Conservation (phyloP, 2,329 filamentous ascomycete genomes). For the Aureobasidium sp. region DNA sequence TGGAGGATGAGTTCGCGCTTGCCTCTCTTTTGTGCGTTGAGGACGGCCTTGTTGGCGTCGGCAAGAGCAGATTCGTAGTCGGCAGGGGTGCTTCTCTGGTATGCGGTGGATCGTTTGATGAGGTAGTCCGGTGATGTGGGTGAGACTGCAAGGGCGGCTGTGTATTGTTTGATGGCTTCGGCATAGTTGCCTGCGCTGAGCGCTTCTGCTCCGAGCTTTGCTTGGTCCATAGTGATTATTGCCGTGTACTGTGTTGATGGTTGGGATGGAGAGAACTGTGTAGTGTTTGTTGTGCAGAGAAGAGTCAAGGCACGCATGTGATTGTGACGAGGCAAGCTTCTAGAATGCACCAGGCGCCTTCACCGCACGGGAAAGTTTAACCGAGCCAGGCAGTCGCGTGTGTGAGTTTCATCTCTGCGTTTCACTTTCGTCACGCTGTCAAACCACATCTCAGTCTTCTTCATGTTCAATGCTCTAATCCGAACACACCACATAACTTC, state of each 20-base stretch:
- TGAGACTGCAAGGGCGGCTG: slow-evolving; percentile 52
- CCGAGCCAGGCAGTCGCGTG: not conserved
- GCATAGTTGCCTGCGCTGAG: slow-evolving; percentile 55
- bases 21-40: slow-evolving; percentile 61
- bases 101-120: slow-evolving; percentile 70
- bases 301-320: slow-evolving; percentile 1
- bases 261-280: not conserved
- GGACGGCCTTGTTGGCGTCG: slow-evolving; percentile 43
- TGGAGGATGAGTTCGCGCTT: slow-evolving; percentile 67
- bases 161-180: slow-evolving; percentile 59
- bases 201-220: slow-evolving; percentile 31
- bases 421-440: not conserved
- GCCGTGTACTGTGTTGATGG: not conserved
- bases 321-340: not conserved
- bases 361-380: not conserved
- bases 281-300: not conserved
- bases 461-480: slow-evolving; percentile 52
- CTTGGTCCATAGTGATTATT: slow-evolving; percentile 14
- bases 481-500: slow-evolving; percentile 76
- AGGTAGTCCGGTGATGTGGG: slow-evolving; percentile 68
- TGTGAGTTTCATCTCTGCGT: not conserved
- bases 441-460: not conserved
- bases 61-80: slow-evolving; percentile 37
- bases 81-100: slow-evolving; percentile 51
- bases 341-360: slow-evolving; percentile 5